Evolutionary conservation across 331 rosid genomes (phyloP), one percentile per base, ranked within the genome.

Genomic region (Stylosanthes scabra): DNA sequence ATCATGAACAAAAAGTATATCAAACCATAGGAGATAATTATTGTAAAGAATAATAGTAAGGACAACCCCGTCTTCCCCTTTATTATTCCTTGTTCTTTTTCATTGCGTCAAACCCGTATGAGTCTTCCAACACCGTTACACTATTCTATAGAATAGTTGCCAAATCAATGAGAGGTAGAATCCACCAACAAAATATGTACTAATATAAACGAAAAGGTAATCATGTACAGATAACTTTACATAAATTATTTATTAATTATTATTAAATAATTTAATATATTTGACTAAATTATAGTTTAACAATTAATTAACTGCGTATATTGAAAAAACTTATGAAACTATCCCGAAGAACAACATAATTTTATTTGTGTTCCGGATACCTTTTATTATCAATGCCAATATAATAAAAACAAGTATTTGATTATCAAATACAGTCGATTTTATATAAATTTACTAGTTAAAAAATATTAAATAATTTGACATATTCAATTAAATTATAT

Each of bases 121-220:
- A 71, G 28, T 91, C 90, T 60, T 91, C 97, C 42, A 88, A 69
- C 13, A 91, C 95, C 0, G 91, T 80, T 9, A 91, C 89, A 9
- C 85, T 92, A 16, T 74, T 68, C 0, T 92, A 85, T 42, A n/a
- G n/a, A n/a, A n/a, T n/a, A 88, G 69, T 39, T 83, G 95, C 90
- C 93, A 87, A 46, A 87, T 50, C 45, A 87, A 15, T 15, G 85
- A 39, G 42, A 91, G 27, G 77, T 88, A 91, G 14, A 83, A 77
- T n/a, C 81, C 49, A 27, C 97, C 97, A 7, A 54, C 46, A 0
- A 77, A 7, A 73, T 85, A 89, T 0, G 37, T 31, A 82, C 2
- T 1, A 1, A 1, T 3, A 84, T 9, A 8, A 89, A 9, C 20
- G 15, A n/a, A 2, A 42, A 2, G n/a, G n/a, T n/a, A n/a, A n/a